Evolutionary conservation across 2,329 filamentous ascomycete genomes (phyloP), one percentile per base, ranked within the genome.

Genomic region (Aspergillus sp.): DNA sequence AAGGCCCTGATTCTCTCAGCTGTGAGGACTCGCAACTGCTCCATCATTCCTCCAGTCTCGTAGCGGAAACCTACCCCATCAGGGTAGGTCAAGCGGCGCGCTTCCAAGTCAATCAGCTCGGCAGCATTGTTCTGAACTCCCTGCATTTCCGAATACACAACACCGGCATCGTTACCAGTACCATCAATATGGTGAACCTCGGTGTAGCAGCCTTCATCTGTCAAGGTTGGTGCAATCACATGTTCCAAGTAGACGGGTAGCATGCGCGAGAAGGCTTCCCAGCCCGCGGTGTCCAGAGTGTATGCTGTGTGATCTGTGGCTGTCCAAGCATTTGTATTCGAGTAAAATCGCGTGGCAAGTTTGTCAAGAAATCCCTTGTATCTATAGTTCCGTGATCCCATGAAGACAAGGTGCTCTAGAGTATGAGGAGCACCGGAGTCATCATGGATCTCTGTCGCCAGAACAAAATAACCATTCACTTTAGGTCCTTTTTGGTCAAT

Each of bases 131-230:
- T 96, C 71, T 98, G 90, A 2, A 96, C 87, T 22, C 88, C 95
- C 76, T 99, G 95, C 95, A 99, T 99, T 76, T 99, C 95, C 0
- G 93, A 97, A 76, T 99, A 99, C 8, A 99, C 95, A 1, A 97
- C 93, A 61, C 92, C 95, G 42, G 95, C 95, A 82, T 99, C 95
- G 62, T 98, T 89, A 56, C 95, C 95, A 64, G 90, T 86, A 15
- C 91, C 93, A 70, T 99, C 91, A 55, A 99, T 85, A 72, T 99
- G 95, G 78, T 96, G 92, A 2, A 99, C 95, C 74, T 99, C 95
- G 3, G 95, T 99, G 64, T 93, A 89, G 72, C 96, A 97, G 11
- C 87, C 91, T 56, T 93, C 89, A 73, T 99, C 93, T 1, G 93
- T 98, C 60, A 99, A 81, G 7, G 91, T 96, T 0, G 95, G 95